Evolutionary conservation across 2,329 filamentous ascomycete species (phyloP), one percentile per base, ranked within the genome.

Genomic region (Colletotrichum sp.): DNA sequence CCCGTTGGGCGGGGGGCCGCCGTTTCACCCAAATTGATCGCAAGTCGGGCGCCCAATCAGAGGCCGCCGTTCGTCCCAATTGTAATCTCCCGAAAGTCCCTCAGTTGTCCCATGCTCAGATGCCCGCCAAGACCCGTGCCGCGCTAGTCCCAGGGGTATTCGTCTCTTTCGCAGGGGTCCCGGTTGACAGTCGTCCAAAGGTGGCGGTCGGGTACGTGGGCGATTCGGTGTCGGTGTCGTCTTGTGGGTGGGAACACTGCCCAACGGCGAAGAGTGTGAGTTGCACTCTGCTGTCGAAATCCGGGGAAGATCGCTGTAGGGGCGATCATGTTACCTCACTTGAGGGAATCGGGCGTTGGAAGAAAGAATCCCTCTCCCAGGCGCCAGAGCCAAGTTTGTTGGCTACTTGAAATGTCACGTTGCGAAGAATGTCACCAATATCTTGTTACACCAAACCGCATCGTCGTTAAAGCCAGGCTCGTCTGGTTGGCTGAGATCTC

Each of bases 381-480:
- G 1, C 11, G 34, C 29, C 12, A 22, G 29, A n/a, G 15, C 19
- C 44, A 32, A 19, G 29, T 30, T 19, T 15, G n/a, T 16, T 27
- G 13, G 8, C n/a, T 9, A 13, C 12, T 30, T 55, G 25, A 49
- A 8, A 69, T 34, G 7, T 71, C 71, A 71, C 67, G 16, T n/a
- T 19, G 11, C 19, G 25, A n/a, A 22, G 44, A 52, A 52, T 52
- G 44, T 52, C 44, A 52, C 44, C 44, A 13, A 52, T 52, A 52
- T 52, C 44, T 12, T 19, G 25, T 19, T 67, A 62, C 69, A 34
- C 70, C 71, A 74, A 77, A 77, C 71, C 66, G 65, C 69, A 39
- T 77, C 75, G 70, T 76, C 74, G 65, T 75, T 77, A 75, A 77
- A 75, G 75, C 75, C 71, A 75, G 73, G 73, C 34, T 30, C 73